Evolutionary conservation across 805 yeast genomes (phyloP).

Genomic region (Suhomyces sp.): DNA sequence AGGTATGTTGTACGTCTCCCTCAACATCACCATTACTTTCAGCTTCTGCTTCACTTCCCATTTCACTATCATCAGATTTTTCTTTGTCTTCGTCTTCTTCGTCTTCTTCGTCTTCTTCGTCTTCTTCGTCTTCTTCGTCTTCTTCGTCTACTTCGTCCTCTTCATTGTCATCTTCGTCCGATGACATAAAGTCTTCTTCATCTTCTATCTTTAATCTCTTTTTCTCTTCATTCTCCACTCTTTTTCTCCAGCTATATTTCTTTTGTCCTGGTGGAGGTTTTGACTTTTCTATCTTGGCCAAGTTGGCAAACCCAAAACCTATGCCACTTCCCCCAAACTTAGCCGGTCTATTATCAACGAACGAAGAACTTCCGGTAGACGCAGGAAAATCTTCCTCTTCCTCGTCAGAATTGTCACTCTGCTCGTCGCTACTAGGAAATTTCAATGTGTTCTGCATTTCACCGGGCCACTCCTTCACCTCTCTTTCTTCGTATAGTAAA

Average conservation of each 20-base stretch:
- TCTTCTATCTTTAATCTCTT: constrained; percentile 49
- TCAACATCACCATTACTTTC: constrained; percentile 1
- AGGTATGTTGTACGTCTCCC: constrained; percentile 13
- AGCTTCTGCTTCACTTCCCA: neutral
- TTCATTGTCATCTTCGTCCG: constrained; percentile 27
- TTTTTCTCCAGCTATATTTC: constrained; percentile 68
- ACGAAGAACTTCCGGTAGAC: constrained; percentile 36
- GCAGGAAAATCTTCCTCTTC: constrained; percentile 13
- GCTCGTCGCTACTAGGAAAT: constrained; percentile 4
- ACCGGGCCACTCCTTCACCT: constrained; percentile 56
- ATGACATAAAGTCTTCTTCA: constrained; percentile 54
- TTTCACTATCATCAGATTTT: constrained; percentile 15
- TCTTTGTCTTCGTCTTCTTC: constrained; percentile 7
- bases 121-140: constrained; percentile 23
- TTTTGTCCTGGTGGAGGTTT: constrained; percentile 32
- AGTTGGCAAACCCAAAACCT: constrained; percentile 67
- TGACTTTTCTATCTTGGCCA: constrained; percentile 44
- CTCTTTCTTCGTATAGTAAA: constrained; percentile 67
- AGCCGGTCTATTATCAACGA: constrained; percentile 70
- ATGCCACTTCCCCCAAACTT: constrained; percentile 58
- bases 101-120: constrained; percentile 10
- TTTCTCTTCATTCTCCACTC: constrained; percentile 37
- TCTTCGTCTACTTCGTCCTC: constrained; percentile 19
- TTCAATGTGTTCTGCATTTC: constrained; percentile 10
- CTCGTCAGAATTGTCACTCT: constrained; percentile 13